Conservation (phyloP, 306 rosid genomes). For the Mimosa pudica region DNA sequence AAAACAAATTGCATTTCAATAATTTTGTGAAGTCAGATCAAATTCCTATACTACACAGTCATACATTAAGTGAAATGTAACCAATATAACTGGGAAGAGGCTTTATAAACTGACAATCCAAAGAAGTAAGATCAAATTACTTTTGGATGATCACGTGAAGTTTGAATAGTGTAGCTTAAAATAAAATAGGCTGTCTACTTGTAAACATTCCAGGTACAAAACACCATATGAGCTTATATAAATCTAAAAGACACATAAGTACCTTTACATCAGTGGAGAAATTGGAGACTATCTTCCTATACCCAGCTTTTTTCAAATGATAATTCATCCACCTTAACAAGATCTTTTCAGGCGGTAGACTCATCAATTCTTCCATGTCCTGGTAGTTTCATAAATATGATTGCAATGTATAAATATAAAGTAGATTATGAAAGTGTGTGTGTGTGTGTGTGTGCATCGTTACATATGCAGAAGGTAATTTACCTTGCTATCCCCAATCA, state of each 20-base stretch:
- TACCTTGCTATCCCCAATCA: slow-evolving; percentile 90
- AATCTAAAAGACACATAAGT: slow-evolving; percentile 13
- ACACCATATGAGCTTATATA: neutral
- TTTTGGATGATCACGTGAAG: neutral
- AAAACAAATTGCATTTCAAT: too few species aligned
- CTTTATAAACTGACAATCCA: slow-evolving; percentile 6
- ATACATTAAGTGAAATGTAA: neutral
- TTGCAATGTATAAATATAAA: slow-evolving; percentile 19
- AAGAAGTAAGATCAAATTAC: neutral
- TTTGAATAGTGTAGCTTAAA: neutral
- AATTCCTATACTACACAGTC: neutral
- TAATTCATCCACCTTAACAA: slow-evolving; percentile 98
- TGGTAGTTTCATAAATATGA: slow-evolving; percentile 43
- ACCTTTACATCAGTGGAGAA: slow-evolving; percentile 98
- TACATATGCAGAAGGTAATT: slow-evolving; percentile 25
- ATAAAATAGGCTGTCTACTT: neutral
- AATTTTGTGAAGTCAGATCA: neutral
- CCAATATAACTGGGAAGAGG: neutral
- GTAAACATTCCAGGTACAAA: slow-evolving; percentile 26
- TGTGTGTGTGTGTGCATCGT: neutral
- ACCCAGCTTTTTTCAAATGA: slow-evolving; percentile 81
- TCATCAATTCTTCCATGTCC: slow-evolving; percentile 98
- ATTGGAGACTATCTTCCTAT: slow-evolving; percentile 76
- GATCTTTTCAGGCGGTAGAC: slow-evolving; percentile 93
- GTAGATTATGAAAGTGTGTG: neutral